A percentile compares a stretch with the other conserved stretches of the same genome.
These are phyloP conservation scores for Amanita subjunquillea DNA, from an alignment of 768 basidiomycete species.

Conservation along the genomic window DNA sequence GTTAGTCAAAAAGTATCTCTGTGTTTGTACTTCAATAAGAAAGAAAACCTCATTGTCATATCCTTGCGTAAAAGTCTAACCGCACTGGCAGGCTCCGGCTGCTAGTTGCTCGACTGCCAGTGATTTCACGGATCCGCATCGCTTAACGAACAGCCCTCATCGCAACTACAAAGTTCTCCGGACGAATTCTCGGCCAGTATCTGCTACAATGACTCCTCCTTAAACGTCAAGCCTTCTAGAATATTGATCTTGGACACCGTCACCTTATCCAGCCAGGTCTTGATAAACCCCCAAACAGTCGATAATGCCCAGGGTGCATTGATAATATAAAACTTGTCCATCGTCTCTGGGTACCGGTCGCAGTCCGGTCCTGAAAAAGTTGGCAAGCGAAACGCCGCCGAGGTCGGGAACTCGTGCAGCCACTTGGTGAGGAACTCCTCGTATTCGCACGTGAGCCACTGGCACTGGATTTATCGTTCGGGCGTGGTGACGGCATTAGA, in stretches of 20 bases:
- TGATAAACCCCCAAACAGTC: conserved; percentile 81
- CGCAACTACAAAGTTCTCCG: conserved; percentile 72
- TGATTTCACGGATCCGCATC: conserved; percentile 89
- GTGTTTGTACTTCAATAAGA: too few species aligned
- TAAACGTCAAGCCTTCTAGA: conserved; percentile 55
- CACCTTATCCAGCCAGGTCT: conserved; percentile 90
- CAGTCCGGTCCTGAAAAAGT: conserved; percentile 68
- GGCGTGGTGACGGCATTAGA: conserved; percentile 73
- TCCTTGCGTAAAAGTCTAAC: too few species aligned
- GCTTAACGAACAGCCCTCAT: conserved; percentile 74
- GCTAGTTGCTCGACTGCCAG: too few species aligned
- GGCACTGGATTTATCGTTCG: conserved; percentile 67
- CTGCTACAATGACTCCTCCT: too few species aligned
- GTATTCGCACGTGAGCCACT: conserved; percentile 84
- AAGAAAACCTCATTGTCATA: too few species aligned
- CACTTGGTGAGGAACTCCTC: conserved; percentile 78
- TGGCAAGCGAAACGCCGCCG: conserved; percentile 51
- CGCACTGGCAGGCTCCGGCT: too few species aligned
- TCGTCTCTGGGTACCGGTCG: conserved; percentile 73
- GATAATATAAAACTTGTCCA: conserved; percentile 99
- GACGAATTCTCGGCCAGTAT: too few species aligned
- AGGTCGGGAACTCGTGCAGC: conserved; percentile 94
- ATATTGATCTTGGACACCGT: conserved; percentile 95
- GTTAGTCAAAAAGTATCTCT: too few species aligned
- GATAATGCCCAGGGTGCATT: conserved; percentile 93